Conservation (phyloP, 2,329 filamentous ascomycete genomes). For the Epichloe baconii region DNA sequence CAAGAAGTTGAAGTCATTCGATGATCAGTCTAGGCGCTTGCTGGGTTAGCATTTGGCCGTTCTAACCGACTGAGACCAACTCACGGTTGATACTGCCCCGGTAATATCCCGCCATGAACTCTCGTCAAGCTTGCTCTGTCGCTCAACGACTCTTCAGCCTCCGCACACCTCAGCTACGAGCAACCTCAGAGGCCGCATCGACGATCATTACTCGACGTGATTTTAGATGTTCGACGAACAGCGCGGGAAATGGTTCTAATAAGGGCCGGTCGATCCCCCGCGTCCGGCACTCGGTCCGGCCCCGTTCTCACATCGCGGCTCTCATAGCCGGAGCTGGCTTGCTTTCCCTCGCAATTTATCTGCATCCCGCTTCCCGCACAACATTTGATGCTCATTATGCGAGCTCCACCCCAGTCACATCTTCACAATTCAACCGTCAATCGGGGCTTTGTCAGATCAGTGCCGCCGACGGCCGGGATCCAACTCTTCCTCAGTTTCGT, state of each 20-base stretch:
- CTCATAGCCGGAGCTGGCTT: constrained; percentile 4
- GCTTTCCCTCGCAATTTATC: constrained; percentile 2
- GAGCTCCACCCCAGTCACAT: neutral
- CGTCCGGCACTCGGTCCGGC: constrained; percentile 4
- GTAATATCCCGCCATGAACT: constrained; percentile 7
- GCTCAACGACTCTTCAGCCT: constrained; percentile 6
- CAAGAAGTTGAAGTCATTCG: neutral
- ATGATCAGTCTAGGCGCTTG: neutral
- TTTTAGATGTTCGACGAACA: neutral
- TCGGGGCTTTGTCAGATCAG: neutral
- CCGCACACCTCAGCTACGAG: neutral
- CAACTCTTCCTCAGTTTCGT: constrained; percentile 33
- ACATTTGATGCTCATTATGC: constrained; percentile 6
- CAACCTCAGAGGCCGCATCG: neutral
- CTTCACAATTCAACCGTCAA: neutral
- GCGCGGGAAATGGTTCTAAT: neutral
- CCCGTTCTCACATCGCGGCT: constrained; percentile 5
- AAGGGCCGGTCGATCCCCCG: neutral
- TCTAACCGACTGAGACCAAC: neutral
- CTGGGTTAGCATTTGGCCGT: neutral
- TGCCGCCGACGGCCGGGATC: constrained; percentile 20
- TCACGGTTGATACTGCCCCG: neutral
- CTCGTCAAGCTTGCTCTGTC: constrained; percentile 5
- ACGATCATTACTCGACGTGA: neutral
- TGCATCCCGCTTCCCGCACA: constrained; percentile 1